Evolutionary conservation across 208 protist species (phyloP).

Genomic region (Leishmania tropica): DNA sequence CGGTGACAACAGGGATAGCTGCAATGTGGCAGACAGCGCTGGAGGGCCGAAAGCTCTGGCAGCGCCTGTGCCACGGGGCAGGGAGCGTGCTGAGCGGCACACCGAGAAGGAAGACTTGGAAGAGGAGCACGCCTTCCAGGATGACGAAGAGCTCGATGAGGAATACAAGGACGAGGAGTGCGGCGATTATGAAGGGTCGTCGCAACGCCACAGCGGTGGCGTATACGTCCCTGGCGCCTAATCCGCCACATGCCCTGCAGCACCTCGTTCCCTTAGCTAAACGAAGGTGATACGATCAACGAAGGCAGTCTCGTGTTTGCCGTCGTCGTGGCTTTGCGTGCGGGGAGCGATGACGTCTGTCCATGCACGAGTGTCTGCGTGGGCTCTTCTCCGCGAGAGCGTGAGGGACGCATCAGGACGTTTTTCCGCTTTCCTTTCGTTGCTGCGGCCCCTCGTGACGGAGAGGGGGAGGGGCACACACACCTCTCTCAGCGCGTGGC

Average conservation of each 20-base stretch:
- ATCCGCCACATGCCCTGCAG: neutral
- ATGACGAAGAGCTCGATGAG: conserved; percentile 11
- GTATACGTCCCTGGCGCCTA: neutral
- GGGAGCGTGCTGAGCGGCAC: neutral
- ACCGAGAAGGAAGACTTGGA: neutral
- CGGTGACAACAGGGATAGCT: conserved; percentile 2
- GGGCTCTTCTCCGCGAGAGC: neutral
- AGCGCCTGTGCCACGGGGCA: neutral
- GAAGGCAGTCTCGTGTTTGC: neutral
- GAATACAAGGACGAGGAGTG: conserved; percentile 18
- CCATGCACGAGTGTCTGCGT: neutral
- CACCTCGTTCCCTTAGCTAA: neutral
- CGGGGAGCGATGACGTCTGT: neutral
- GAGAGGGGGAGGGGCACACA: too few relatives aligned
- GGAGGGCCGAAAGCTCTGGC: neutral
- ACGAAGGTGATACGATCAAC: neutral
- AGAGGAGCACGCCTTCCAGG: conserved; percentile 9
- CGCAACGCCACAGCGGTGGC: neutral
- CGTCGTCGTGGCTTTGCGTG: neutral
- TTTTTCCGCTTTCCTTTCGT: neutral
- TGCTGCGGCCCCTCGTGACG: neutral
- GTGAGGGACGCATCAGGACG: neutral
- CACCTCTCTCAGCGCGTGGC: neutral
- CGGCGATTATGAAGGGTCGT: conserved; percentile 31
- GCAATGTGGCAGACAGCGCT: neutral